These are phyloP conservation scores for Solanum peruvianum DNA, from an alignment of 257 asterid species.

Conservation along the genomic window DNA sequence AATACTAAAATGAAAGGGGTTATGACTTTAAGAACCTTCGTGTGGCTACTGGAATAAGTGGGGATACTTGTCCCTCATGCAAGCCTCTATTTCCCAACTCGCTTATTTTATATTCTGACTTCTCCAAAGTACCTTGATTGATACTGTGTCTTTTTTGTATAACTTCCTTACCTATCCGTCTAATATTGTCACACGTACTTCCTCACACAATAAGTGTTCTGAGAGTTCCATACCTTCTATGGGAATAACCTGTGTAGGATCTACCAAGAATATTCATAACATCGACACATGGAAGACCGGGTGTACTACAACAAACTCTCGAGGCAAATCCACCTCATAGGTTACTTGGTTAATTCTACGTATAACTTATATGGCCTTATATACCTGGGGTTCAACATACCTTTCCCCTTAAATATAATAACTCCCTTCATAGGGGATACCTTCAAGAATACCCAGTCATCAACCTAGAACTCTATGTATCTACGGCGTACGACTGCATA, in stretches of 20 bases:
- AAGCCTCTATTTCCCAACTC: not conserved
- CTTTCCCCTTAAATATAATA: not conserved
- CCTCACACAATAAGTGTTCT: no score
- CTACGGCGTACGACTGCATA: not conserved
- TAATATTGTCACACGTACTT: not conserved
- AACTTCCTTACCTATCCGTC: not conserved
- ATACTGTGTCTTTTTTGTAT: no score
- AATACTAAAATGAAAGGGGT: not conserved
- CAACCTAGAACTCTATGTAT: not conserved
- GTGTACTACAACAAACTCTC: not conserved
- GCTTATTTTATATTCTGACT: not conserved
- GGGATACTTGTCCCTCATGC: not conserved
- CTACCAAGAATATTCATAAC: not conserved
- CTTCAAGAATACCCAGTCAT: not conserved
- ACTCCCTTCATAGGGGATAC: not conserved
- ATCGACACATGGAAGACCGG: not conserved
- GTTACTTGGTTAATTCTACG: not conserved
- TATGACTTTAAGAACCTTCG: not conserved
- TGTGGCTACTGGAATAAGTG: not conserved
- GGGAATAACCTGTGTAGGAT: not conserved
- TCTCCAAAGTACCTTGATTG: not conserved
- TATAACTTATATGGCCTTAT: not conserved
- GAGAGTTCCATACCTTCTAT: not conserved
- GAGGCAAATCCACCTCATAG: not conserved
- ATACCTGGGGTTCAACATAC: not conserved